These are phyloP conservation scores for Talaromyces sp. DNA, from an alignment of 2,329 filamentous ascomycete species.

Conservation along the genomic window DNA sequence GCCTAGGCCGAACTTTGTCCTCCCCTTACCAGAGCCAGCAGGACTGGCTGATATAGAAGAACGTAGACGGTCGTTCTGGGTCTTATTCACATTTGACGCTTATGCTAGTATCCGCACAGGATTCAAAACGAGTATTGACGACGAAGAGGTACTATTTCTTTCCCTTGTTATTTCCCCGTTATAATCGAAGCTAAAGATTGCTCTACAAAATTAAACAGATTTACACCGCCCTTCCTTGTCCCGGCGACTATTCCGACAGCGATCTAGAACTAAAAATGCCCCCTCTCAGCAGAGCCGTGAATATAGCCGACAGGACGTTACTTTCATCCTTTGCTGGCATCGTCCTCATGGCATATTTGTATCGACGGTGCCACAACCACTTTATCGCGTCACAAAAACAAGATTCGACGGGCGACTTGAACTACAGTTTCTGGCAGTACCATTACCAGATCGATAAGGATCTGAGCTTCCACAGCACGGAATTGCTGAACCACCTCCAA, in stretches of 20 bases:
- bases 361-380: conserved; percentile 2
- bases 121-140: neutral
- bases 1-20: neutral
- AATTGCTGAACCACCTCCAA: neutral
- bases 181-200: neutral
- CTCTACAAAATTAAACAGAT: neutral
- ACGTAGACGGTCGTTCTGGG: conserved; percentile 3
- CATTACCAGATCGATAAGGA: conserved; percentile 9
- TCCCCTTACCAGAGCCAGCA: neutral
- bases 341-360: conserved; percentile 3
- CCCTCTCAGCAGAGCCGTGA: neutral
- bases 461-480: neutral
- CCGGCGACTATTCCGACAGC: neutral
- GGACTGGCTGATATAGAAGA: neutral
- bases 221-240: neutral
- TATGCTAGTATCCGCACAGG: conserved; percentile 7
- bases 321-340: conserved; percentile 4
- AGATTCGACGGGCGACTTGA: neutral
- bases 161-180: neutral
- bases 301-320: neutral
- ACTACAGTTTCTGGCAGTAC: conserved; percentile 10
- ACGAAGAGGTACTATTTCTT: neutral
- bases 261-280: conserved; percentile 1
- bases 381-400: conserved; percentile 6
- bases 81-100: conserved; percentile 6